A percentile compares a stretch with the other conserved stretches of the same genome.
These are phyloP conservation scores for Gentiana dahurica DNA, from an alignment of 257 asterid genomes.

Conservation along the genomic window DNA sequence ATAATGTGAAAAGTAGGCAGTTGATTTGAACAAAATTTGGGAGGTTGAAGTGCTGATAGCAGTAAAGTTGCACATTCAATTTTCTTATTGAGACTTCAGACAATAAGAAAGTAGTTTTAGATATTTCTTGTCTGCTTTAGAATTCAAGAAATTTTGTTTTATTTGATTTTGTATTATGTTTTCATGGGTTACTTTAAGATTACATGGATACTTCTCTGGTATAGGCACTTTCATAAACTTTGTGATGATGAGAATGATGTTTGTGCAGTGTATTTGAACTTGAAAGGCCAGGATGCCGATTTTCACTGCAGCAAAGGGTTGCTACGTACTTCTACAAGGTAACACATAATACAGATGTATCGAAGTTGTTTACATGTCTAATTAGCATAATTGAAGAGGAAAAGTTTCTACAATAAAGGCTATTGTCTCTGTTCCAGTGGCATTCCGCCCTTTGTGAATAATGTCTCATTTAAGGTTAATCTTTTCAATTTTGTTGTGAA, in stretches of 20 bases:
- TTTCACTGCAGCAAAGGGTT: conserved; percentile 69
- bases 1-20: not conserved
- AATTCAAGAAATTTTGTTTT: not conserved
- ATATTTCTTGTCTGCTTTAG: not conserved
- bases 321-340: conserved; percentile 94
- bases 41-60: not conserved
- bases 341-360: conserved; percentile 2
- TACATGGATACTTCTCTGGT: conserved; percentile 3
- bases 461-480: too few species aligned
- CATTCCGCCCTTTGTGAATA: too few species aligned
- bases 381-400: not conserved
- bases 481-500: too few species aligned
- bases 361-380: conserved; percentile 4
- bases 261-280: conserved; percentile 76
- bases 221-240: not conserved
- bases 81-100: not conserved
- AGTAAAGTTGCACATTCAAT: not conserved
- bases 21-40: not conserved
- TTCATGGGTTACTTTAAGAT: not conserved
- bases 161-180: too few species aligned
- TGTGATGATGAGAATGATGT: conserved; percentile 11
- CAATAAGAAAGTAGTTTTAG: not conserved
- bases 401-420: not conserved
- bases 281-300: conserved; percentile 79
- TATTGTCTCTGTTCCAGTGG: too few species aligned